Base-by-base conservation (phyloP, 2,329 filamentous ascomycete species). In the Colletotrichum sp. region DNA sequence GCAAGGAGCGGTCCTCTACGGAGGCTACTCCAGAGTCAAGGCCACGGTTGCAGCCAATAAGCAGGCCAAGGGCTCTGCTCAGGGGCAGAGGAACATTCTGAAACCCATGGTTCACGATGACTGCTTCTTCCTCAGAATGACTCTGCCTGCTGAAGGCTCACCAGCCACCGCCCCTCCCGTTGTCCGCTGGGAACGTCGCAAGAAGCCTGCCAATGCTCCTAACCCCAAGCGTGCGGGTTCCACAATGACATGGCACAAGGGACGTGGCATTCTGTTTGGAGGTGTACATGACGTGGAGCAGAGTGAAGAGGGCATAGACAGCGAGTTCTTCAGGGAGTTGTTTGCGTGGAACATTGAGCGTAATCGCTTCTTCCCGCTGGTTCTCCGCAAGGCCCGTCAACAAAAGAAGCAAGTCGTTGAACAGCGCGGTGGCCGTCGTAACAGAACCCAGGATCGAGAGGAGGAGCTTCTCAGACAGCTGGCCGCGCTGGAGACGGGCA, bases 281-380 rank as follows among this genome's bases (percentile, higher is more conserved):
- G 97, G 97, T 66, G 97, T 99, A 6, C 95, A 98, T 79, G 96
- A 98, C 78, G 93, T 97, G 1, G 95, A 98, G 82, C 90, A 96
- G 81, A 96, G 91, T 76, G 96, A 98, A 81, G 97, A 99, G 82
- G 95, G 94, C 5, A 98, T 99, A 77, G 96, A 99, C 69, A 98
- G 95, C 80, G 96, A 98, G 82, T 99, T 99, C 84, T 99, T 98
- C 86, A 96, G 98, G 79, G 90, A 93, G 70, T 85, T 98, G 29
- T 97, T 94, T 79, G 94, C 96, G 7, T 98, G 96, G 95, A 98
- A 98, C 80, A 92, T 98, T 76, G 97, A 98, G 79, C 91, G 96
- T 73, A 99, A 99, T 81, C 90, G 97, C 11, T 98, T 98, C 86
- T 98, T 98, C 86, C 94, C 94, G 3, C 87, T 98, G 58, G 86